Conservation (phyloP, 1,284 basidiomycete genomes). For the Austroboletus niveus region DNA sequence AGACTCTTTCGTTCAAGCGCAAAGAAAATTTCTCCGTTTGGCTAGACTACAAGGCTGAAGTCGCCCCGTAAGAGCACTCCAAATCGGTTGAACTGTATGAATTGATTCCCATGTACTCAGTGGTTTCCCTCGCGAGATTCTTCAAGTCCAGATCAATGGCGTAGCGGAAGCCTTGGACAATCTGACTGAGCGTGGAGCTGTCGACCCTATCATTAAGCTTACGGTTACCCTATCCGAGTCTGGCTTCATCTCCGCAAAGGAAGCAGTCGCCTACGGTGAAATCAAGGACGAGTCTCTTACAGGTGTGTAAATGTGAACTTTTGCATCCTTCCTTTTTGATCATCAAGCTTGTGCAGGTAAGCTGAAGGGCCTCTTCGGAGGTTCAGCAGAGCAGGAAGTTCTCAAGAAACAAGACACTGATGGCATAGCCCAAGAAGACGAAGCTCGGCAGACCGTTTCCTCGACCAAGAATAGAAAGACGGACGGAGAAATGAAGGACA, state of each 20-base stretch:
- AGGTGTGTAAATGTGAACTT: constrained; percentile 45
- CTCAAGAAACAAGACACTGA: constrained; percentile 19
- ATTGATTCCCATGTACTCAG: constrained; percentile 33
- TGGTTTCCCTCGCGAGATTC: constrained; percentile 64
- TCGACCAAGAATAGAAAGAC: constrained; percentile 38
- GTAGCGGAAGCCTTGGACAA: constrained; percentile 71
- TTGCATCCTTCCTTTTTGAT: constrained; percentile 1
- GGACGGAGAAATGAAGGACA: constrained; percentile 38
- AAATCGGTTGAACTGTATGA: neutral
- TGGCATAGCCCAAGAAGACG: constrained; percentile 25
- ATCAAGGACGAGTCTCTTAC: constrained; percentile 76
- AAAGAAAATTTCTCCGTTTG: constrained; percentile 75
- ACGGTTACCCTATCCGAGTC: constrained; percentile 81
- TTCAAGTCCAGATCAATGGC: constrained; percentile 67
- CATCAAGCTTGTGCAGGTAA: constrained; percentile 50
- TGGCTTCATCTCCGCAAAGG: constrained; percentile 77
- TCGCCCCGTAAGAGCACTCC: constrained; percentile 50
- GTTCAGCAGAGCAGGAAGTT: constrained; percentile 32
- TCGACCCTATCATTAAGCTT: constrained; percentile 76
- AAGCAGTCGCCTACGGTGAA: constrained; percentile 73
- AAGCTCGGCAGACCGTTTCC: constrained; percentile 13
- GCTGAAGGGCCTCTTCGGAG: constrained; percentile 82
- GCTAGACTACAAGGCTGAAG: constrained; percentile 65
- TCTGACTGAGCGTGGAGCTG: constrained; percentile 68
- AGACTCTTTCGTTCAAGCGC: constrained; percentile 78